Evolutionary conservation across 371 early-diverging fungal species (phyloP), one percentile per base, ranked within the genome.

Genomic region (Mycotypha africana): DNA sequence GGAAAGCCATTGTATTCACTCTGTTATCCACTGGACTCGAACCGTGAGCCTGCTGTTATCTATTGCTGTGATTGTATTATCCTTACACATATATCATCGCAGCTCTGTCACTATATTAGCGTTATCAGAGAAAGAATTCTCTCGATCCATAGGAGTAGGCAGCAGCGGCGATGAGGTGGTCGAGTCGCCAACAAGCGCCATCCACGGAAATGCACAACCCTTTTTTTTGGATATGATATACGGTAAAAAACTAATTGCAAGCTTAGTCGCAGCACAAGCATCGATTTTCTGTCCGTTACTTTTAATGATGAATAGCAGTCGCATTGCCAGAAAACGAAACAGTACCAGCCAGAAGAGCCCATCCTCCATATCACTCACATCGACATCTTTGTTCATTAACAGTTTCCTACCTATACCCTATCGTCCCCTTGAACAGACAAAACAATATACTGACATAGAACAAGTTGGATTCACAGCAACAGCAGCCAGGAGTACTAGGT

Each of bases 231-330:
- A n/a, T n/a, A n/a, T n/a, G n/a, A n/a, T n/a, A n/a, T n/a, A n/a
- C n/a, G n/a, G n/a, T n/a, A n/a, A n/a, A n/a, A n/a, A n/a, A n/a
- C n/a, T n/a, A 24, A 62, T 62, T 39, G 53, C 58, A 17, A 58
- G 58, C 14, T 14, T 62, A n/a, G 62, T 62, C n/a, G 58, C 62
- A 4, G 46, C 62, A 1, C 62, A 62, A 25, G 62, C 62, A 14
- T 62, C 62, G 12, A 58, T 62, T 2, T 62, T 62, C 17, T 62
- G 58, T 22, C 60, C 54, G 6, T 31, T 60, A 0, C 54, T 60
- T 17, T 24, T 56, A 8, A 36, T 56, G 1, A 26, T 56, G 9
- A 38, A n/a, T n/a, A n/a, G n/a, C n/a, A n/a, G n/a, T n/a, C n/a
- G n/a, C n/a, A n/a, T n/a, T n/a, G n/a, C n/a, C n/a, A n/a, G n/a